A percentile compares a stretch with the other conserved stretches of the same genome.
Evolutionary conservation across 805 yeast genomes (phyloP).

Genomic region (Myxozyma geophila): DNA sequence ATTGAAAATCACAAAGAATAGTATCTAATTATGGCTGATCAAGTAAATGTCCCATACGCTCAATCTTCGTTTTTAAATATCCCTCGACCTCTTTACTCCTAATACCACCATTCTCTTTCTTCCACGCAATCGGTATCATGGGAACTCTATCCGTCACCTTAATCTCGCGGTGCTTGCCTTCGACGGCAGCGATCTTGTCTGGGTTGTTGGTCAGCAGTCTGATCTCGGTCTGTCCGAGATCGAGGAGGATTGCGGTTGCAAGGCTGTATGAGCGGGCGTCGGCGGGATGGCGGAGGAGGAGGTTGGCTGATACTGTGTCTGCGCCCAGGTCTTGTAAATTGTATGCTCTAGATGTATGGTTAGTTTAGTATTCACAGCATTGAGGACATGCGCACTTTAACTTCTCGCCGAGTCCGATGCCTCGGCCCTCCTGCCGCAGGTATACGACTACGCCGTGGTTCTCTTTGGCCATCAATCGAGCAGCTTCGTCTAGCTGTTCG

Average conservation of each 20-base stretch:
- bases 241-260: conserved; percentile 90
- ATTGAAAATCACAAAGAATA: background rate
- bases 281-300: conserved; percentile 92
- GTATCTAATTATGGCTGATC: conserved; percentile 43
- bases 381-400: conserved; percentile 53
- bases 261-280: conserved; percentile 93
- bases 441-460: conserved; percentile 96
- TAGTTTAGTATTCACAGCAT: background rate
- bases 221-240: conserved; percentile 73
- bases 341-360: conserved; percentile 62
- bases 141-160: conserved; percentile 88
- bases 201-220: conserved; percentile 92
- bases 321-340: conserved; percentile 97
- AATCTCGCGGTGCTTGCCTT: conserved; percentile 76
- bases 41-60: conserved; percentile 94
- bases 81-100: conserved; percentile 87
- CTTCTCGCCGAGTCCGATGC: conserved; percentile 97
- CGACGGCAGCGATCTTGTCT: conserved; percentile 92
- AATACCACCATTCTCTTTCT: conserved; percentile 65
- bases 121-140: conserved; percentile 97
- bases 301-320: conserved; percentile 95
- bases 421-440: conserved; percentile 96
- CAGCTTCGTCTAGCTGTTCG: conserved; percentile 98
- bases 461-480: conserved; percentile 80
- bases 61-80: conserved; percentile 86